Evolutionary conservation across 2,329 filamentous ascomycete genomes (phyloP), one percentile per base, ranked within the genome.

Genomic region (Hawksworthiomyces lignivorus): DNA sequence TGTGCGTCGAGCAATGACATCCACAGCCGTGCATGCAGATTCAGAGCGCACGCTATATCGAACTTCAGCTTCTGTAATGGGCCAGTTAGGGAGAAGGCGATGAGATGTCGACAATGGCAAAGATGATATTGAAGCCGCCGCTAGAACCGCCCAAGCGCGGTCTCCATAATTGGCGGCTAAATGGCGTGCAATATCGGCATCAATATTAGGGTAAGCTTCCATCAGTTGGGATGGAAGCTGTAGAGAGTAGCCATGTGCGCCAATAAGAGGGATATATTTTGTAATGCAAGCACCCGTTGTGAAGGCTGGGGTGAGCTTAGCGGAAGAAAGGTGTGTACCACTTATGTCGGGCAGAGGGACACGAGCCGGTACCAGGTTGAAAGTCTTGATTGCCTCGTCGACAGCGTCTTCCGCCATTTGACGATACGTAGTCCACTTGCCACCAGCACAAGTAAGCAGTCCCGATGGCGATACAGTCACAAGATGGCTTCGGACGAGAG

Each of bases 121-220:
- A 4, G 36, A n/a, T 12, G 39, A 28, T n/a, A n/a, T n/a, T 5
- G 44, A 30, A 7, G 39, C 12, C 4, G 28, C n/a, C 5, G 24
- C 12, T 14, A 46, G 27, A 18, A 96, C 87, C 14, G 84, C 83
- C 89, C 89, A 96, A 17, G 89, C 87, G 44, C 89, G 80, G 63
- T 96, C 89, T 51, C 90, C 89, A 59, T 96, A 97, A 43, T 86
- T 85, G 56, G 84, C 77, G 12, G 83, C 84, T 26, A 96, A 73
- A 63, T 96, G 88, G 65, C 87, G 85, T 33, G 89, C 89, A 17
- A 96, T 86, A 54, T 94, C 87, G 15, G 87, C 94, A 63, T 95
- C 89, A 43, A 96, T 67, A 49, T 87, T 87, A 58, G 87, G 95
- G 65, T 94, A 90, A 6, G 36, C 41, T 26, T 46, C 44, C 10